These are phyloP conservation scores for Iberis amara DNA, from an alignment of 441 rosid genomes.

Conservation along the genomic window DNA sequence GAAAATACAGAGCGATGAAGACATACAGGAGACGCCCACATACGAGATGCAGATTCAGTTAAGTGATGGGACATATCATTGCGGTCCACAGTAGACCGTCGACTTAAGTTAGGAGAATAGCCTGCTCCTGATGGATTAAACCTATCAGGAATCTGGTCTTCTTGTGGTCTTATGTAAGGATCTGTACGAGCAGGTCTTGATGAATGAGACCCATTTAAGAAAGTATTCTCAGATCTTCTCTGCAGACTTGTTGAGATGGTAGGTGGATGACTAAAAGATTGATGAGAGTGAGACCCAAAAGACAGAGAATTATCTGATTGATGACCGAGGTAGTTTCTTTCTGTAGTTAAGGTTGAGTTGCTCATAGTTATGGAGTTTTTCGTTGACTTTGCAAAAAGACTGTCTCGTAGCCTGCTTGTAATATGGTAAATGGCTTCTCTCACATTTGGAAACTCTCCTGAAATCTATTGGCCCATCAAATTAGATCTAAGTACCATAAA, in stretches of 20 bases:
- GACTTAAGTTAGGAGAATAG: constrained; percentile 40
- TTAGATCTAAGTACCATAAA: constrained; percentile 5
- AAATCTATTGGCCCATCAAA: constrained; percentile 42
- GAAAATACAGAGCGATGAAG: constrained; percentile 20
- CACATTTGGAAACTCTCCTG: constrained; percentile 66
- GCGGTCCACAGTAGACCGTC: constrained; percentile 42
- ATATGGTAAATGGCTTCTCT: constrained; percentile 73
- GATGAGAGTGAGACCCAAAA: constrained; percentile 36
- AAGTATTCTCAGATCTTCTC: constrained; percentile 29
- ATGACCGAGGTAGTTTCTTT: constrained; percentile 46
- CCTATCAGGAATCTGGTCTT: constrained; percentile 41
- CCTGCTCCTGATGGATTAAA: constrained; percentile 39
- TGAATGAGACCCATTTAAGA: constrained; percentile 18
- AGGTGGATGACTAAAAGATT: constrained; percentile 41
- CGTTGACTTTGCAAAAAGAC: constrained; percentile 42
- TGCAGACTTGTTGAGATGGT: constrained; percentile 25
- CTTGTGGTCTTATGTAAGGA: constrained; percentile 51
- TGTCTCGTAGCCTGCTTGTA: constrained; percentile 73
- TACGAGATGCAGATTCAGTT: constrained; percentile 47
- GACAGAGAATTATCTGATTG: constrained; percentile 43
- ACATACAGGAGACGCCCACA: constrained; percentile 67
- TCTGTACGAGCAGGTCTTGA: constrained; percentile 35
- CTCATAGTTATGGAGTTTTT: constrained; percentile 38
- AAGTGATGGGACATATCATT: constrained; percentile 42
- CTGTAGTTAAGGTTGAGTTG: constrained; percentile 39